Evolutionary conservation across 805 yeast genomes (phyloP).

Genomic region (Ogataea siamensis): DNA sequence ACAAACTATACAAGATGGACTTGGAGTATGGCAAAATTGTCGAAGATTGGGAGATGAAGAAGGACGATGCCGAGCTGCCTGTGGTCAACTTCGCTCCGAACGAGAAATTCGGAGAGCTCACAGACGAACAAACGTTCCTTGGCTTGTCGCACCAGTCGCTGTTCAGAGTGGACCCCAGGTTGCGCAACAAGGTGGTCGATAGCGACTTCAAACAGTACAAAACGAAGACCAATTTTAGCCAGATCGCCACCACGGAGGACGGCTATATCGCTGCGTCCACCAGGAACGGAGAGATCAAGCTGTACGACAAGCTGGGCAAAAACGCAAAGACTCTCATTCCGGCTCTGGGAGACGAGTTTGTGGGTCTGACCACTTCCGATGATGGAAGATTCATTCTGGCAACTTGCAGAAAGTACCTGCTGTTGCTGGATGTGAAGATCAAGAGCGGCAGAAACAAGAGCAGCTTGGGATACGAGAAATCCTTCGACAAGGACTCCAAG

Average conservation of each 20-base stretch:
- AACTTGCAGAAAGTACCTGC: constrained; percentile 69
- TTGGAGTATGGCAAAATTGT: constrained; percentile 74
- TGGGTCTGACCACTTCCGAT: constrained; percentile 66
- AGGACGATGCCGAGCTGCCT: constrained; percentile 35
- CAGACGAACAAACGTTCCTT: constrained; percentile 68
- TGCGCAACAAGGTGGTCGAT: constrained; percentile 59
- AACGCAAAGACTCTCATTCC: constrained; percentile 79
- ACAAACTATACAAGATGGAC: constrained; percentile 69
- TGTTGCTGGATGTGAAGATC: constrained; percentile 65
- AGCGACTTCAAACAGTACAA: constrained; percentile 53
- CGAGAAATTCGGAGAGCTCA: constrained; percentile 69
- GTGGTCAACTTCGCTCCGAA: constrained; percentile 65
- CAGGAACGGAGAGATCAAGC: constrained; percentile 68
- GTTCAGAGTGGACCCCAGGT: constrained; percentile 80
- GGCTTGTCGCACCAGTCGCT: constrained; percentile 67
- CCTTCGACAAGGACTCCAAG: constrained; percentile 61
- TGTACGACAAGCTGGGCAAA: constrained; percentile 70
- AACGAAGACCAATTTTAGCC: constrained; percentile 53
- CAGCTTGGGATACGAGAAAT: constrained; percentile 57
- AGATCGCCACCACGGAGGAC: constrained; percentile 65
- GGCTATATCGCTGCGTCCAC: constrained; percentile 81
- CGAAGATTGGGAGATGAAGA: constrained; percentile 75
- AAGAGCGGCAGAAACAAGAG: constrained; percentile 62
- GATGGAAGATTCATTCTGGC: constrained; percentile 83
- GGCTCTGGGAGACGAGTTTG: constrained; percentile 73